Conservation (phyloP, 2,329 filamentous ascomycete species). For the Aspergillus latus region DNA sequence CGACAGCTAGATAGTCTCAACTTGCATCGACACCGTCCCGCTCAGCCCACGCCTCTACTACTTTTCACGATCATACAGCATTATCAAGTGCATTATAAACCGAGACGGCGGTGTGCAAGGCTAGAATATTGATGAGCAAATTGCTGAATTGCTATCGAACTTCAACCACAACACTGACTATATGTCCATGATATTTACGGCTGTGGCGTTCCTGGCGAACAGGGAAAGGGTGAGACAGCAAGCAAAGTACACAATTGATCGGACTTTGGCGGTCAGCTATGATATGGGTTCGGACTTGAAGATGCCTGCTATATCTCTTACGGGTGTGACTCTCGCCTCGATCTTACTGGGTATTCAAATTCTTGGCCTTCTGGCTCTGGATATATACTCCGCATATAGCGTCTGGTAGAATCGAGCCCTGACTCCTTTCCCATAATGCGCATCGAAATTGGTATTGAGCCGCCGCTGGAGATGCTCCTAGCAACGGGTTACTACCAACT, state of each 20-base stretch:
- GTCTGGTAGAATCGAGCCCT: constrained; percentile 21
- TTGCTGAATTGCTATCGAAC: not conserved
- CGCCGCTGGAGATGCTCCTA: too few species aligned
- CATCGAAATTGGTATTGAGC: too few species aligned
- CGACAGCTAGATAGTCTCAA: not conserved
- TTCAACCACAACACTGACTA: not conserved
- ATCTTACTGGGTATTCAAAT: constrained; percentile 16
- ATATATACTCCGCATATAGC: constrained; percentile 15
- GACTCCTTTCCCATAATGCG: constrained; percentile 25
- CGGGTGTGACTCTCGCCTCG: not conserved
- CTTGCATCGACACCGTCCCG: not conserved
- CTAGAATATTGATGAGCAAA: not conserved
- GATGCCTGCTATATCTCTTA: not conserved
- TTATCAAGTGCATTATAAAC: not conserved
- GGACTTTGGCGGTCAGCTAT: not conserved
- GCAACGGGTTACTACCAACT: too few species aligned
- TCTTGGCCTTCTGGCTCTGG: constrained; percentile 14
- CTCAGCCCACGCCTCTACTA: not conserved
- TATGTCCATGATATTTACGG: not conserved
- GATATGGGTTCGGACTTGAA: not conserved
- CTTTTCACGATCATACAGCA: not conserved
- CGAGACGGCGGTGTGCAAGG: not conserved
- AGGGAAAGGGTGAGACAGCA: not conserved
- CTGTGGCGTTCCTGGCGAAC: not conserved
- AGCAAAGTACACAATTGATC: not conserved